Percentiles rank a stretch among this genome's conserved stretches.
These are phyloP conservation scores for Tillandsia leiboldiana DNA, from an alignment of 176 grass and related monocot species.

Conservation along the genomic window DNA sequence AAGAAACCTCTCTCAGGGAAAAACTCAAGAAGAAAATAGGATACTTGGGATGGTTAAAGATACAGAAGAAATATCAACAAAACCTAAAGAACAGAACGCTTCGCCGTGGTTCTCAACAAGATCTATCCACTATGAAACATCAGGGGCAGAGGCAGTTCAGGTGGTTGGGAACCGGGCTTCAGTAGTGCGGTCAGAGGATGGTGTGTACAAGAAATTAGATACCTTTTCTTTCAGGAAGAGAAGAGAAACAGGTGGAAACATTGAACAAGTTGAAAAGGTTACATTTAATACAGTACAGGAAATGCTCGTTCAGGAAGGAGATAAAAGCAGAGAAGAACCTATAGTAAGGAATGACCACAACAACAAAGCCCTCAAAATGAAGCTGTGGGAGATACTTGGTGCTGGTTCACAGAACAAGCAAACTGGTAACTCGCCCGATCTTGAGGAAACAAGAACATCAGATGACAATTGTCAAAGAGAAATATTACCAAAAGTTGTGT, in stretches of 20 bases:
- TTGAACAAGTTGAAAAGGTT: conserved; percentile 21
- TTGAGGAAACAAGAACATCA: conserved; percentile 14
- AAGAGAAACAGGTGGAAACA: conserved; percentile 30
- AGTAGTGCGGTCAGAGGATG: conserved; percentile 30
- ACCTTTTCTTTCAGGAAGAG: conserved; percentile 39
- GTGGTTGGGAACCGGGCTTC: conserved; percentile 30
- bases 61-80: conserved; percentile 28
- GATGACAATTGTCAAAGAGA: conserved; percentile 11
- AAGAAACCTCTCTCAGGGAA: conserved; percentile 34
- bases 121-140: conserved; percentile 28
- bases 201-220: conserved; percentile 22
- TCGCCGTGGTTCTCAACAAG: conserved; percentile 24
- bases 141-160: conserved; percentile 34
- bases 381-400: conserved; percentile 86
- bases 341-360: conserved; percentile 35
- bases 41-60: neutral
- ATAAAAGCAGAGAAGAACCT: conserved; percentile 7
- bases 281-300: conserved; percentile 33
- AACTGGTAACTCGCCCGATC: conserved; percentile 28
- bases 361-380: conserved; percentile 51
- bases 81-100: conserved; percentile 25
- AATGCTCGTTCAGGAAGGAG: conserved; percentile 5
- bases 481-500: conserved; percentile 11
- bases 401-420: conserved; percentile 62
- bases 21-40: conserved; percentile 7